Evolutionary conservation across 257 asterid genomes (phyloP).

Genomic region (Perilla frutescens): DNA sequence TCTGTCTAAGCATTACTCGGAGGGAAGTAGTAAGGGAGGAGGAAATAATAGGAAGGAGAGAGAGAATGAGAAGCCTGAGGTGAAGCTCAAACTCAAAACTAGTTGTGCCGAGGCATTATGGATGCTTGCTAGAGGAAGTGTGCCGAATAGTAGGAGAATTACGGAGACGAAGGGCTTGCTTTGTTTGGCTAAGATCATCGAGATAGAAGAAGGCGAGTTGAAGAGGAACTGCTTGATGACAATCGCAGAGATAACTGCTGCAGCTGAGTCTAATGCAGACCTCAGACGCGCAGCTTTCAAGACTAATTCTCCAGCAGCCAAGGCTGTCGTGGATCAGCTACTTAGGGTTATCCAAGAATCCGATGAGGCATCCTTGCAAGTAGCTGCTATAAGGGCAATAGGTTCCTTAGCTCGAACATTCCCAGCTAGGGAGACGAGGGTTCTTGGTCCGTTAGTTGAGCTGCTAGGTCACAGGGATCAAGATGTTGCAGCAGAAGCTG

Average conservation of each 20-base stretch:
- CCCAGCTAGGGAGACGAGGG: slow-evolving; percentile 79
- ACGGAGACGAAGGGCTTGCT: slow-evolving; percentile 84
- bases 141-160: slow-evolving; percentile 65
- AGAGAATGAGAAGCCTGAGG: slow-evolving; percentile 70
- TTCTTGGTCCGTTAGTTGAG: slow-evolving; percentile 56
- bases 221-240: slow-evolving; percentile 71
- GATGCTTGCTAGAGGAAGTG: slow-evolving; percentile 80
- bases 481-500: slow-evolving; percentile 71
- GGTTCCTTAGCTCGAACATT: slow-evolving; percentile 78
- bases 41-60: slow-evolving; percentile 58
- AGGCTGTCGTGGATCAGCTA: slow-evolving; percentile 88
- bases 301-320: slow-evolving; percentile 80
- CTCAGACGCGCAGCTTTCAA: slow-evolving; percentile 74
- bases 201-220: slow-evolving; percentile 69
- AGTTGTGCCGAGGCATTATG: slow-evolving; percentile 76
- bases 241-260: slow-evolving; percentile 74
- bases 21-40: slow-evolving; percentile 60
- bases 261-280: slow-evolving; percentile 73
- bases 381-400: slow-evolving; percentile 61
- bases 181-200: slow-evolving; percentile 79
- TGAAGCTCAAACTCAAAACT: slow-evolving; percentile 60
- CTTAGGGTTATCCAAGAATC: slow-evolving; percentile 58
- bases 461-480: slow-evolving; percentile 60
- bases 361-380: slow-evolving; percentile 43
- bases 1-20: slow-evolving; percentile 48